Conservation (phyloP, 768 basidiomycete genomes). For the Tephrocybe sp. region DNA sequence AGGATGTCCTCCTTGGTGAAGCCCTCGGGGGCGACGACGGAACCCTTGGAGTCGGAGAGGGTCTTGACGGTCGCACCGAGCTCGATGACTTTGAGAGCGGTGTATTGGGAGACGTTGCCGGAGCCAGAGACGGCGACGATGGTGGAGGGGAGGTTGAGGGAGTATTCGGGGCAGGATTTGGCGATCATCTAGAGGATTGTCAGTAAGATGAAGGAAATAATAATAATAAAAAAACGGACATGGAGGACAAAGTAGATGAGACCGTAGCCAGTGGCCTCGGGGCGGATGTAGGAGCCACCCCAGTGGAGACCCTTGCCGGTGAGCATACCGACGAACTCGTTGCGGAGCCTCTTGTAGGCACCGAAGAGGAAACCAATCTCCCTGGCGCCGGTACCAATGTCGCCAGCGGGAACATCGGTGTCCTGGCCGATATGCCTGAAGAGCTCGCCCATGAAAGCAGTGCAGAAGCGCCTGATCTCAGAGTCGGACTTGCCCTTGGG, state of each 20-base stretch:
- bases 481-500: slow-evolving; percentile 77
- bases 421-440: slow-evolving; percentile 68
- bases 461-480: slow-evolving; percentile 72
- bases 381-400: slow-evolving; percentile 73
- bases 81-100: slow-evolving; percentile 74
- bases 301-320: slow-evolving; percentile 70
- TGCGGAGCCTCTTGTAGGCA: slow-evolving; percentile 71
- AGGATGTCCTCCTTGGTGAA: slow-evolving; percentile 57
- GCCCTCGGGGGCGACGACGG: slow-evolving; percentile 56
- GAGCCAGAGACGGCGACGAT: slow-evolving; percentile 60
- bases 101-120: slow-evolving; percentile 75
- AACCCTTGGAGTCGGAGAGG: slow-evolving; percentile 73
- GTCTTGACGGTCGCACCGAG: slow-evolving; percentile 71
- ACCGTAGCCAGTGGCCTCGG: slow-evolving; percentile 73
- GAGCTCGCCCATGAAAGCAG: slow-evolving; percentile 73
- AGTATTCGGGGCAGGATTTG: slow-evolving; percentile 54
- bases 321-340: slow-evolving; percentile 69
- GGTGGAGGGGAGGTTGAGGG: slow-evolving; percentile 43
- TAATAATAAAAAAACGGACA: slow-evolving; percentile 39
- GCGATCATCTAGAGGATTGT: slow-evolving; percentile 63
- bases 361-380: slow-evolving; percentile 79
- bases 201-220: not conserved
- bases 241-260: slow-evolving; percentile 75
- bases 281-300: slow-evolving; percentile 73
- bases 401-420: slow-evolving; percentile 74